phyloP scores from a whole-genome alignment of 2,329 filamentous ascomycete genomes.

The Colletotrichum paranaense region DNA sequence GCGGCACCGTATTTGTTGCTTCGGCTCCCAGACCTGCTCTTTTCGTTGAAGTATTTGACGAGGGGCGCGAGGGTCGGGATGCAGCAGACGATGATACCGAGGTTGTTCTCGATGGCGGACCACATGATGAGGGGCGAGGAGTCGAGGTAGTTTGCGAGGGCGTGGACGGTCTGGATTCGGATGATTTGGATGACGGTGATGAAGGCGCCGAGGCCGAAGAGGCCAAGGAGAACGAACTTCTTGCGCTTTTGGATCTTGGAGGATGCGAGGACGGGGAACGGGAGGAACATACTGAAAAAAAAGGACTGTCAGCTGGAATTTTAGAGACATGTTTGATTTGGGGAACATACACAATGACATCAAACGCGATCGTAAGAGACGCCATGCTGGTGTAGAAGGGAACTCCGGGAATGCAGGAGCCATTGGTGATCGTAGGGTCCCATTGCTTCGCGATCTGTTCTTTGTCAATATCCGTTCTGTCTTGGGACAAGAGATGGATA shows the following conservation, averaged over 20 bases:
- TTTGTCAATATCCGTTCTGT: not conserved
- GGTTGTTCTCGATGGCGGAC: conserved; percentile 57
- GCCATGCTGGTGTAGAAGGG: conserved; percentile 57
- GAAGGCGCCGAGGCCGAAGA: conserved; percentile 62
- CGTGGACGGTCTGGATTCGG: conserved; percentile 60
- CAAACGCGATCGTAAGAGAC: conserved; percentile 54
- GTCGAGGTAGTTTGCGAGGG: conserved; percentile 57
- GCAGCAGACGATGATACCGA: conserved; percentile 57
- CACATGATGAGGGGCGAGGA: conserved; percentile 55
- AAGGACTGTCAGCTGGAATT: no score
- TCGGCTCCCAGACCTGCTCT: conserved; percentile 35
- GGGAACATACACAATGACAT: conserved; percentile 51
- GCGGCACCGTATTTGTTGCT: conserved; percentile 36
- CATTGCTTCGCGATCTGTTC: conserved; percentile 50
- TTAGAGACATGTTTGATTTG: not conserved
- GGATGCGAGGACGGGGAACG: conserved; percentile 52
- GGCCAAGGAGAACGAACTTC: conserved; percentile 53
- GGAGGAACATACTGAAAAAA: conserved; percentile 50
- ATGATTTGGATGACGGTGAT: conserved; percentile 63
- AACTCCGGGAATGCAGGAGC: conserved; percentile 52
- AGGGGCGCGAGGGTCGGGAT: conserved; percentile 57
- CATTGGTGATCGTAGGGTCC: conserved; percentile 48
- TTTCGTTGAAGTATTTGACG: conserved; percentile 49
- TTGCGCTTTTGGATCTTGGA: conserved; percentile 51
- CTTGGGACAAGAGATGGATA: not conserved